Percentiles rank a stretch among this genome's conserved stretches.
phyloP scores from a whole-genome alignment of 2,329 filamentous ascomycete genomes.

The Rhynchosporium agropyri region DNA sequence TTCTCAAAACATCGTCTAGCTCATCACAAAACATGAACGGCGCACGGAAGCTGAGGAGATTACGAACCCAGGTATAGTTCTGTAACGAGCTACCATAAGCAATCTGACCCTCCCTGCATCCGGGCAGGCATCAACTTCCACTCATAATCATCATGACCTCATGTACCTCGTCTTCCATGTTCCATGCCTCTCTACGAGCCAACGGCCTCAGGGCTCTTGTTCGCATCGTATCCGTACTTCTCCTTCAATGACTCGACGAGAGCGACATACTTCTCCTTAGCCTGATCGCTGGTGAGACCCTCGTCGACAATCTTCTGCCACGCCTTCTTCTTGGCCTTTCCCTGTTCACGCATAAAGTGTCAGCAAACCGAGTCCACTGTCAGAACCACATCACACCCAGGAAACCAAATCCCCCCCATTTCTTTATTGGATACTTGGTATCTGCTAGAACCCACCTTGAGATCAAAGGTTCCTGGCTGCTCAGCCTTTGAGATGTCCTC shows the following conservation, averaged over 20 bases:
- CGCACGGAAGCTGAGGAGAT: background rate
- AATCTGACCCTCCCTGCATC: constrained; percentile 4
- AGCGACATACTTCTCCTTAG: constrained; percentile 76
- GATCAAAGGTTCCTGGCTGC: constrained; percentile 68
- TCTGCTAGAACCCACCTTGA: constrained; percentile 50
- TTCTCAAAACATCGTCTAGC: background rate
- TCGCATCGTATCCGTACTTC: constrained; percentile 67
- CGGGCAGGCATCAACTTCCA: background rate
- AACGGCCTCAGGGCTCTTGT: constrained; percentile 64
- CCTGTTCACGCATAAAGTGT: constrained; percentile 44
- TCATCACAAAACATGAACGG: constrained; percentile 7
- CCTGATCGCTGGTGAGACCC: constrained; percentile 61
- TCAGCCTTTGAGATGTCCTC: constrained; percentile 60
- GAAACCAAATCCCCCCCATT: background rate
- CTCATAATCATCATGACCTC: constrained; percentile 10
- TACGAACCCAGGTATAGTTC: background rate
- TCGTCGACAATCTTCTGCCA: constrained; percentile 74
- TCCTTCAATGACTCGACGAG: constrained; percentile 72
- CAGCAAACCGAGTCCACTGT: constrained; percentile 4
- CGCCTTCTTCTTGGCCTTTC: constrained; percentile 77
- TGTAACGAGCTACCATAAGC: background rate
- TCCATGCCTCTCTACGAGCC: constrained; percentile 26
- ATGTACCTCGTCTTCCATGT: background rate
- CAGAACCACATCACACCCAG: background rate
- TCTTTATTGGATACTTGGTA: background rate